Base-by-base conservation (phyloP, 2,329 filamentous ascomycete species). In the Epichloe coenophiala region DNA sequence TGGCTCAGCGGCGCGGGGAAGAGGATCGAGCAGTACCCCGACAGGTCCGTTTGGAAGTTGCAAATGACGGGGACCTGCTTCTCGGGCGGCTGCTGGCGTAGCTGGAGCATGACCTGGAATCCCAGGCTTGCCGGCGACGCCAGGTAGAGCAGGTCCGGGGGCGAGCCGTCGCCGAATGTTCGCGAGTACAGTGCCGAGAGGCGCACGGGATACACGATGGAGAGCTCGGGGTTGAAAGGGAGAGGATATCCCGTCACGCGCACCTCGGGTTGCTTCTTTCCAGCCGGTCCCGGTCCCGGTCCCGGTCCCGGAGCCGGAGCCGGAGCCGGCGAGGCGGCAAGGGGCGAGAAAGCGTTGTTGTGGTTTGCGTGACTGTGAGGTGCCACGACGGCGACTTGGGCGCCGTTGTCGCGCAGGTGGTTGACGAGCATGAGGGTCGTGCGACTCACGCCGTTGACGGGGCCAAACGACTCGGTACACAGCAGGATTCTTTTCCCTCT, bases 41-140 rank as follows among this genome's bases (percentile, higher is more conserved):
- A 78, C 9, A 87, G 68, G 60, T 86, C 83, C 1, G 83, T 87
- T 63, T 86, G 83, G 56, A 85, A 86, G 62, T 86, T 87, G 61
- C 82, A 76, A 42, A 86, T 70, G 2, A 84, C 69, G 2, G 77
- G 77, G 1, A 81, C 74, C 41, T 80, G 78, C 8, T 70, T 69
- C 35, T 75, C 68, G 21, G 62, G 63, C 13, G 71, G 68, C 49
- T 84, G 72, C 56, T 84, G 81, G 43, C 79, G 74, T 47, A 84
- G 67, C 61, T 86, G 81, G n/a, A 86, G 69, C 65, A 86, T 73
- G 50, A 86, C 77, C 55, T 86, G 83, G 58, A 86, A 86, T 4
- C 83, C 83, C 3, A 86, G 68, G 5, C 79, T 83, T 2, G 83
- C 83, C 0, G 83, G 83, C 42, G 79, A 84, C 2, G 83, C 83